Evolutionary conservation across 1,284 basidiomycete species (phyloP).

Genomic region (Malassezia sp.): DNA sequence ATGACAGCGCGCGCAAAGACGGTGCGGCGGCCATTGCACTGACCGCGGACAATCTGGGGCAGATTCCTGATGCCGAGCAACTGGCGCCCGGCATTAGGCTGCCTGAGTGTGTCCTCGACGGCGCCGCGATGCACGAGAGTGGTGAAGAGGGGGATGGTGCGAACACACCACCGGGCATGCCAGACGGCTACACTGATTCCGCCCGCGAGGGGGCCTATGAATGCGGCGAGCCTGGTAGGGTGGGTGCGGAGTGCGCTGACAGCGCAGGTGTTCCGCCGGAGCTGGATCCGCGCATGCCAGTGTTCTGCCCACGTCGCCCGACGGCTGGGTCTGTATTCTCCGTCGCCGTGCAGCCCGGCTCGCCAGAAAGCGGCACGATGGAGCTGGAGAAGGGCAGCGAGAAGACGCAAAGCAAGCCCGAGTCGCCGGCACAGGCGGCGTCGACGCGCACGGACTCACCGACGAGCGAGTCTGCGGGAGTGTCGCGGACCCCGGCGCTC

Average conservation of each 20-base stretch:
- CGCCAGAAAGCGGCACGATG: constrained; percentile 29
- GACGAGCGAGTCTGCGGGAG: constrained; percentile 18
- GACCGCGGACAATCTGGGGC: constrained; percentile 40
- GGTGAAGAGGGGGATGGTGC: too few species aligned
- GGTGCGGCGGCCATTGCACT: constrained; percentile 8
- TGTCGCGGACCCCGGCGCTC: constrained; percentile 16
- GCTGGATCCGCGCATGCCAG: constrained; percentile 35
- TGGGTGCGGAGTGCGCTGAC: too few species aligned
- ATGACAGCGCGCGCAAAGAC: background rate
- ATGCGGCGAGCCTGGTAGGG: too few species aligned
- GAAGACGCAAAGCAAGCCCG: constrained; percentile 7
- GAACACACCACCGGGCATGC: too few species aligned
- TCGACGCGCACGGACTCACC: constrained; percentile 15
- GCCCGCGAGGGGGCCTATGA: too few species aligned
- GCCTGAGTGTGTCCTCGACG: constrained; percentile 18
- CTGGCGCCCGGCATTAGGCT: constrained; percentile 42
- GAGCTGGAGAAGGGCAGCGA: constrained; percentile 20
- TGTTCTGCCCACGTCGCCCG: constrained; percentile 35
- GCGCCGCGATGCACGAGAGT: background rate
- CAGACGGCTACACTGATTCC: too few species aligned
- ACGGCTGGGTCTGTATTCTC: constrained; percentile 41
- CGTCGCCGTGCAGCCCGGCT: constrained; percentile 40
- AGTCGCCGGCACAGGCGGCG: too few species aligned
- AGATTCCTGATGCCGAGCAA: constrained; percentile 42
- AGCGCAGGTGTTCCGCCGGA: constrained; percentile 34